These are phyloP conservation scores for Astragalus glycyphyllos DNA, from an alignment of 306 rosid genomes.

Conservation along the genomic window DNA sequence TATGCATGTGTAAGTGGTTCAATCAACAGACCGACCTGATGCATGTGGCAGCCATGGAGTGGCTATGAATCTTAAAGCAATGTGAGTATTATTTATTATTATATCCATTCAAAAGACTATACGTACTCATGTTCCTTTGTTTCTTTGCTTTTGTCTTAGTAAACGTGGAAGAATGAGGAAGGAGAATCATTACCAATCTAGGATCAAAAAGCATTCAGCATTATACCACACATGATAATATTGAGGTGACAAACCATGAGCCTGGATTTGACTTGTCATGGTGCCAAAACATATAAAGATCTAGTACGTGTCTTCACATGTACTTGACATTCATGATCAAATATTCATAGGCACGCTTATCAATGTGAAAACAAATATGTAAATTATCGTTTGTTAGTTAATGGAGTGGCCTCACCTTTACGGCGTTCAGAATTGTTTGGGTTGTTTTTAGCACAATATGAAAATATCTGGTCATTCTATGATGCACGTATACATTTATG, in stretches of 20 bases:
- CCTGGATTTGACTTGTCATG: neutral
- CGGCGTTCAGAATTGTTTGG: neutral
- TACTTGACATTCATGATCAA: neutral
- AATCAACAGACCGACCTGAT: too few relatives aligned
- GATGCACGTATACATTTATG: neutral
- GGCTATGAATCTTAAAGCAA: neutral
- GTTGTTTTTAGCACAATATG: slow-evolving; percentile 6
- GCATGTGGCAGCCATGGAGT: neutral
- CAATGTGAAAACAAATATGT: neutral
- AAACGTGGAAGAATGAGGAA: slow-evolving; percentile 28
- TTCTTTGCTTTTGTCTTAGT: neutral
- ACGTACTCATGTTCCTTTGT: neutral
- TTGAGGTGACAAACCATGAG: slow-evolving; percentile 32
- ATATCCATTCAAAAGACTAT: neutral
- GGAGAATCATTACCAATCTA: neutral
- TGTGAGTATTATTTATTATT: neutral
- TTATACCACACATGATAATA: slow-evolving; percentile 10
- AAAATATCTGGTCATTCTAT: neutral
- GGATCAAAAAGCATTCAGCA: slow-evolving; percentile 11
- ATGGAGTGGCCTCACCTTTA: slow-evolving; percentile 8
- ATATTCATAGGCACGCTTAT: neutral
- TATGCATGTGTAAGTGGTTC: too few relatives aligned
- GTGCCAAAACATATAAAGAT: slow-evolving; percentile 20
- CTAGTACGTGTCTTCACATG: neutral
- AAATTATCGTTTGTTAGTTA: too few relatives aligned